Evolutionary conservation across 1,139 yeast species (phyloP), one percentile per base, ranked within the genome.

Genomic region (Yamadazyma diospyri): DNA sequence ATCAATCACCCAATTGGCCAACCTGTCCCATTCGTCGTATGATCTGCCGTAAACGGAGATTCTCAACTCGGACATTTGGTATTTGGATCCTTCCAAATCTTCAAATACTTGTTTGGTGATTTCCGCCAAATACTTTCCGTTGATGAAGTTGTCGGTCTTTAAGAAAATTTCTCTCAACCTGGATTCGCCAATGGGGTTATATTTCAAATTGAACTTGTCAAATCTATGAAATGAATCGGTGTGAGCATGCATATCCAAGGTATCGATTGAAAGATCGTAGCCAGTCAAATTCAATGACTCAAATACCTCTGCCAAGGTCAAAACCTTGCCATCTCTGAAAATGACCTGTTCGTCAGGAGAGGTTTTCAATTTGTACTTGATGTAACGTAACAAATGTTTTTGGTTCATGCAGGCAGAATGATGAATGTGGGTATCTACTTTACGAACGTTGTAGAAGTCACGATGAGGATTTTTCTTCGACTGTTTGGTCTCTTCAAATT

Each of bases 381-480:
- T 94, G 57, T 86, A 94, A 49, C 98, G 81, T 46, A 94, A 68
- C 51, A 94, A 68, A 61, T 94, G 98, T 60, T 94, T 94, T 59
- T 94, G 98, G 53, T 94, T 94, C 98, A 92, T 92, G 58, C 97
- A 89, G 6, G 99, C 99, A 10, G 96, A 85, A 58, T 94, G 98
- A 58, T 94, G 99, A 51, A 94, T 95, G 69, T 94, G 99, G 10
- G 98, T 94, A 53, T 94, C 99, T 27, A 94, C 99, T 57, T 94
- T 94, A 67, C 98, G 79, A 31, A 94, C 98, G 53, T 94, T 94
- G 64, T 94, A 94, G 52, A 94, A 94, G 60, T 94, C 99, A 57
- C 98, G 78, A 57, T 92, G 99, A 3, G 97, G 97, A 42, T 86
- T 69, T 23, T 58, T 52, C 39, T 84, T 43, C 12, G 95, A 81